Evolutionary conservation across 805 yeast species (phyloP), one percentile per base, ranked within the genome.

Genomic region (Starmerella stigmatis): DNA sequence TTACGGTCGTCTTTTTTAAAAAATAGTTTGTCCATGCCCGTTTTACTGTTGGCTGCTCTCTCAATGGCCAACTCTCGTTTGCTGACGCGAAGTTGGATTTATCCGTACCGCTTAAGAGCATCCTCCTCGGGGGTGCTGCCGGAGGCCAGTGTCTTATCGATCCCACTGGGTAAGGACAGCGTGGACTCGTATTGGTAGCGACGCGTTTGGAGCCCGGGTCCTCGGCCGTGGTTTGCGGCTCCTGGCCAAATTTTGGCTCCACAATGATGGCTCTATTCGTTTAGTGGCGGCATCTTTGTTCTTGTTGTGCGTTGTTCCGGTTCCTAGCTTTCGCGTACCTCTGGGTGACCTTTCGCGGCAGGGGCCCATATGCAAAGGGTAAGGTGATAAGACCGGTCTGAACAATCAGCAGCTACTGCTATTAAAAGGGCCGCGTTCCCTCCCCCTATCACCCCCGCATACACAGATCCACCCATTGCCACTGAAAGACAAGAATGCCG

Each of bases 401-500:
- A 8, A 8, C 23, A 32, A n/a, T n/a, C n/a, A n/a, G n/a, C n/a
- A n/a, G n/a, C 35, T 5, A 20, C 17, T n/a, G 15, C 23, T 11
- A 5, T 34, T 11, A 16, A n/a, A 34, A 21, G 9, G 27, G 15
- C 27, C 27, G 10, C 28, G 16, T 12, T 4, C 19, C 19, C 28
- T n/a, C 10, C 38, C 5, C 26, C 4, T 32, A 5, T 6, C n/a
- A 2, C 35, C 21, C 15, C n/a, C 22, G n/a, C n/a, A n/a, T n/a
- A 25, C 27, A 25, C 27, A 12, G 19, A n/a, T 8, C 27, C 38
- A 22, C 5, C 19, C 8, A 5, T 12, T 13, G 20, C 20, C 26
- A 22, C 25, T 8, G 20, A 10, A 7, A 12, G 16, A 7, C 15
- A 7, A 7, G 15, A n/a, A 53, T 53, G 57, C 49, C 54, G 23